Percentiles rank a stretch among this genome's conserved stretches.
Evolutionary conservation across 2,329 filamentous ascomycete species (phyloP).

Genomic region (Trichophyton mentagrophytes): DNA sequence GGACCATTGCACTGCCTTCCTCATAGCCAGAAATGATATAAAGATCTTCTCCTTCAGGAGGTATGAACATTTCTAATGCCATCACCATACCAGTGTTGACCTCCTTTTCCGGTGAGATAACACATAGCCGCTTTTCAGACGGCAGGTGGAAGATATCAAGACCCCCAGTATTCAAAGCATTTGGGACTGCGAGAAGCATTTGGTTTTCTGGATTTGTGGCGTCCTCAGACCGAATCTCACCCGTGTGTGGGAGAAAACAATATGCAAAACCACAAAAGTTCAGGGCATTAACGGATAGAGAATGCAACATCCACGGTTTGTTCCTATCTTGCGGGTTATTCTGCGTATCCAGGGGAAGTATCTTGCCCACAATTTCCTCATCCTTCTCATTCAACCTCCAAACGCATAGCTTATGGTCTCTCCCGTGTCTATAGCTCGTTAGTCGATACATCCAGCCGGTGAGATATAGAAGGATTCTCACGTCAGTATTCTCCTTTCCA

Average conservation of each 20-base stretch:
- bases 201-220: slow-evolving; percentile 24
- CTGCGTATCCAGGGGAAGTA: slow-evolving; percentile 55
- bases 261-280: slow-evolving; percentile 84
- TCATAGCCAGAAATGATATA: slow-evolving; percentile 70
- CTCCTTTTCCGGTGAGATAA: slow-evolving; percentile 36
- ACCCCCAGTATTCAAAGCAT: slow-evolving; percentile 58
- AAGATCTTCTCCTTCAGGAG: slow-evolving; percentile 33
- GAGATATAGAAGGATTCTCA: slow-evolving; percentile 36
- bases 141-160: slow-evolving; percentile 80
- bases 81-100: slow-evolving; percentile 63
- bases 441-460: too few species aligned
- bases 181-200: slow-evolving; percentile 57
- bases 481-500: slow-evolving; percentile 63
- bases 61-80: slow-evolving; percentile 54
- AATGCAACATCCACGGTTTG: slow-evolving; percentile 74
- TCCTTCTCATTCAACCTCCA: slow-evolving; percentile 66
- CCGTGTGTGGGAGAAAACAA: slow-evolving; percentile 30
- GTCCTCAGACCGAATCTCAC: background rate
- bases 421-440: slow-evolving; percentile 54
- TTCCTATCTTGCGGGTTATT: slow-evolving; percentile 32
- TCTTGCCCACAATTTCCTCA: slow-evolving; percentile 44
- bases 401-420: slow-evolving; percentile 73
- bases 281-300: slow-evolving; percentile 76
- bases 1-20: slow-evolving; percentile 61
- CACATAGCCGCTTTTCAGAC: slow-evolving; percentile 54